Conservation (phyloP, 805 yeast genomes). For the Ogataea saltuana region DNA sequence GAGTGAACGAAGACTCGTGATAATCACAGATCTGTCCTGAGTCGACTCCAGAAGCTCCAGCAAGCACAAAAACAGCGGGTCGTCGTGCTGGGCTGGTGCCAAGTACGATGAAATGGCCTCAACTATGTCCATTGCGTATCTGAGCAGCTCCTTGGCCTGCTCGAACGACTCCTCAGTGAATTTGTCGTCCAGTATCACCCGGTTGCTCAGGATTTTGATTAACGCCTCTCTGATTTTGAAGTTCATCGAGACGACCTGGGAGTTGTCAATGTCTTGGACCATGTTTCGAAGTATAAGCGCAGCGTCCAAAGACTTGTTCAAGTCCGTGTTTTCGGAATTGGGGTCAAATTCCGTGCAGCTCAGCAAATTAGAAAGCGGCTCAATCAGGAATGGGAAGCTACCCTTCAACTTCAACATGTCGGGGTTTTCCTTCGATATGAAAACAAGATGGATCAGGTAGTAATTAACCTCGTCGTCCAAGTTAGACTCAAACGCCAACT, state of each 20-base stretch:
- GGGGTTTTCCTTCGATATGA: slow-evolving; percentile 43
- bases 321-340: slow-evolving; percentile 22
- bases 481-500: slow-evolving; percentile 67
- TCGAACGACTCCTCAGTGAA: slow-evolving; percentile 32
- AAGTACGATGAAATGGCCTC: slow-evolving; percentile 84
- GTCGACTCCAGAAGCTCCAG: slow-evolving; percentile 50
- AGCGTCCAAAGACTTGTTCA: slow-evolving; percentile 43
- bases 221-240: slow-evolving; percentile 39
- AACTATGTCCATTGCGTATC: slow-evolving; percentile 72
- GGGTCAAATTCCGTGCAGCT: slow-evolving; percentile 23
- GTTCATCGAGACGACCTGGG: slow-evolving; percentile 68
- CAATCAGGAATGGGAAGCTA: slow-evolving; percentile 43
- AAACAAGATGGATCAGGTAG: slow-evolving; percentile 60
- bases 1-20: slow-evolving; percentile 72
- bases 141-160: slow-evolving; percentile 57
- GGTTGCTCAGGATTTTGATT: slow-evolving; percentile 46
- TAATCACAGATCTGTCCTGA: slow-evolving; percentile 67
- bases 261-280: slow-evolving; percentile 80
- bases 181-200: slow-evolving; percentile 28
- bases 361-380: slow-evolving; percentile 28
- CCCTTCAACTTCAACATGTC: slow-evolving; percentile 41
- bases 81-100: slow-evolving; percentile 71
- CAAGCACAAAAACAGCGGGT: slow-evolving; percentile 61
- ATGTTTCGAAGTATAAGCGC: slow-evolving; percentile 76
- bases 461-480: slow-evolving; percentile 68